Evolutionary conservation across 2,329 filamentous ascomycete species (phyloP).

Genomic region (Fusarium sacchari): DNA sequence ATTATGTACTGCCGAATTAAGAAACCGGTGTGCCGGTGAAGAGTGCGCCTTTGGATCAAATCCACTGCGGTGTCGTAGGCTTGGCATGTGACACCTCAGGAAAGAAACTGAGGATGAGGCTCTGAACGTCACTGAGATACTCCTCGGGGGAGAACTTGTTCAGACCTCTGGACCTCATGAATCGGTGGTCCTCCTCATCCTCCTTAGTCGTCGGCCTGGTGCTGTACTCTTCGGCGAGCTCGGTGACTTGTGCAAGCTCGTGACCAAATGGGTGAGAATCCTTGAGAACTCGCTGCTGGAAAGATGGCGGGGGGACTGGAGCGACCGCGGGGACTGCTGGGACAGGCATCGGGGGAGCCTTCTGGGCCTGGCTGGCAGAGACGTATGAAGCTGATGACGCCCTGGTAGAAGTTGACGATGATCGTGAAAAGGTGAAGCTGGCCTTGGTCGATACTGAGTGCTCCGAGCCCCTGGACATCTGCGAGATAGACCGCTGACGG

Average conservation of each 20-base stretch:
- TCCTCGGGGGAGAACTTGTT: constrained; percentile 81
- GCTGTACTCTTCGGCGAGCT: constrained; percentile 89
- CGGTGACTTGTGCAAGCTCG: constrained; percentile 91
- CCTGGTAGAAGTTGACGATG: constrained; percentile 65
- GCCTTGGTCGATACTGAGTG: constrained; percentile 65
- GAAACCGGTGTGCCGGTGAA: constrained; percentile 24
- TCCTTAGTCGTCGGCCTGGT: constrained; percentile 67
- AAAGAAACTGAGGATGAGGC: constrained; percentile 72
- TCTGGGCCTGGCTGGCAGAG: constrained; percentile 45
- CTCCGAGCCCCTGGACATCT: constrained; percentile 64
- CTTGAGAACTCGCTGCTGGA: constrained; percentile 51
- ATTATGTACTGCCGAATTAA: constrained; percentile 49
- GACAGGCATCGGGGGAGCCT: constrained; percentile 45
- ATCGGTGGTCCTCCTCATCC: constrained; percentile 72
- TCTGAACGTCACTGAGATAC: constrained; percentile 83
- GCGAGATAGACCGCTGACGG: constrained; percentile 70
- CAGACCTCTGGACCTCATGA: constrained; percentile 75
- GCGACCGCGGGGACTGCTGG: constrained; percentile 43
- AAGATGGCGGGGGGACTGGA: constrained; percentile 47
- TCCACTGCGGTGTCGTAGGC: constrained; percentile 58
- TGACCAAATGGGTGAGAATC: constrained; percentile 81
- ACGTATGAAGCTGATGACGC: constrained; percentile 59
- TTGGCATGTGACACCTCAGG: constrained; percentile 49
- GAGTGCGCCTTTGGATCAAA: constrained; percentile 59
- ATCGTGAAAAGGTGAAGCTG: constrained; percentile 66